Conservation (phyloP, 345 rosid species). For the Citrus reticulata region DNA sequence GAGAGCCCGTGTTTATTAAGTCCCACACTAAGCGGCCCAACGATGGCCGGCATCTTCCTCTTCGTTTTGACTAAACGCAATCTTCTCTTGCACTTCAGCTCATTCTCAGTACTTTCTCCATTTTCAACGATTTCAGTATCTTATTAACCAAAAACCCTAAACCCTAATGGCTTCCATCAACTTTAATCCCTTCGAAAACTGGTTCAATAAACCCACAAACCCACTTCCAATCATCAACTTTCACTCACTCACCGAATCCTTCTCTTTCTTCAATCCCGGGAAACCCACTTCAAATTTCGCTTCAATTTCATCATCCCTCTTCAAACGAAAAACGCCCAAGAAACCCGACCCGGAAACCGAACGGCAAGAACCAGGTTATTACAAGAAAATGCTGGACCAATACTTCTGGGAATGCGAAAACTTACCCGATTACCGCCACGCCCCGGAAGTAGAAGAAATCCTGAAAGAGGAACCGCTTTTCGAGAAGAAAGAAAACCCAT, state of each 20-base stretch:
- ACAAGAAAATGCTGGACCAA: conserved; percentile 47
- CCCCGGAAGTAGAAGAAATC: conserved; percentile 73
- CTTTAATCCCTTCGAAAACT: conserved; percentile 73
- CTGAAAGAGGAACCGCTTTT: conserved; percentile 53
- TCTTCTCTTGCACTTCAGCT: neutral
- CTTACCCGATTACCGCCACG: conserved; percentile 67
- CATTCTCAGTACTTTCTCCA: neutral
- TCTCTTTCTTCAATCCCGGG: conserved; percentile 24
- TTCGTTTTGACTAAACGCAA: neutral
- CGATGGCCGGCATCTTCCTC: neutral
- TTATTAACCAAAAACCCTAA: neutral
- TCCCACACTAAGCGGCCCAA: neutral
- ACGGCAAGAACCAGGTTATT: conserved; percentile 35
- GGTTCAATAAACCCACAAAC: conserved; percentile 72
- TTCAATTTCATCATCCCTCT: conserved; percentile 45
- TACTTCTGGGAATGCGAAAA: conserved; percentile 77
- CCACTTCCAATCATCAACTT: conserved; percentile 56
- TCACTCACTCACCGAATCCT: conserved; percentile 34
- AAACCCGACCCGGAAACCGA: conserved; percentile 15
- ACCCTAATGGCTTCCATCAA: conserved; percentile 62
- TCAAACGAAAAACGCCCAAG: conserved; percentile 10
- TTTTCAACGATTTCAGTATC: neutral
- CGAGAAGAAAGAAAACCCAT: conserved; percentile 72
- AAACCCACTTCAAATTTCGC: conserved; percentile 46
- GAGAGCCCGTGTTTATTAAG: neutral